phyloP scores from a whole-genome alignment of 2,329 filamentous ascomycete species.

The Pleurostoma richardsiae region DNA sequence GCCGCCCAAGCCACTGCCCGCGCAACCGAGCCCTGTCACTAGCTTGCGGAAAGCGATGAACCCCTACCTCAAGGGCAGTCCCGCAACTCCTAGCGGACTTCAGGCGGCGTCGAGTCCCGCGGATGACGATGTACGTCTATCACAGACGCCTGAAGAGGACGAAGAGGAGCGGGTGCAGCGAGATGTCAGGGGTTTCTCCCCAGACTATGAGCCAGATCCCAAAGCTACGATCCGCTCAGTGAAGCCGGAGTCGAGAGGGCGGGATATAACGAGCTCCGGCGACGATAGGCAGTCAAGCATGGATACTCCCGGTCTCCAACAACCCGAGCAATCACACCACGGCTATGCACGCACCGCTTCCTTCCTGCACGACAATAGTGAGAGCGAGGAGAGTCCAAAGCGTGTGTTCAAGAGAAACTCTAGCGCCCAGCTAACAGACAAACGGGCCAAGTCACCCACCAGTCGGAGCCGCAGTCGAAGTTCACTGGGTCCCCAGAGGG shows the following conservation, averaged over 20 bases:
- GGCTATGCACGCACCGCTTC: slow-evolving; percentile 34
- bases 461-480: neutral
- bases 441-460: slow-evolving; percentile 2
- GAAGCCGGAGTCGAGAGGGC: slow-evolving; percentile 34
- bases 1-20: slow-evolving; percentile 23
- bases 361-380: slow-evolving; percentile 48
- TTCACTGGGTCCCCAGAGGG: neutral
- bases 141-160: neutral
- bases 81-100: slow-evolving; percentile 16
- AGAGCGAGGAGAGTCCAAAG: slow-evolving; percentile 35
- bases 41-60: slow-evolving; percentile 85
- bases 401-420: slow-evolving; percentile 6
- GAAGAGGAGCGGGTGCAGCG: neutral
- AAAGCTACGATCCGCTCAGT: slow-evolving; percentile 68
- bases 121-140: neutral
- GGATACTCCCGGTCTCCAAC: slow-evolving; percentile 29
- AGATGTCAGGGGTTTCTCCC: slow-evolving; percentile 54
- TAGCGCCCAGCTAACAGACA: neutral
- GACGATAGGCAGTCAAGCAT: slow-evolving; percentile 11
- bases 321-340: slow-evolving; percentile 24
- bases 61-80: slow-evolving; percentile 59
- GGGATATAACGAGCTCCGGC: slow-evolving; percentile 12
- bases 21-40: slow-evolving; percentile 61
- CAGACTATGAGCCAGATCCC: slow-evolving; percentile 68
- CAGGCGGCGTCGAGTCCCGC: slow-evolving; percentile 10